A percentile compares a stretch with the other conserved stretches of the same genome.
Conservation (phyloP, 306 rosid species). For the Pyrus bretschneideri region DNA sequence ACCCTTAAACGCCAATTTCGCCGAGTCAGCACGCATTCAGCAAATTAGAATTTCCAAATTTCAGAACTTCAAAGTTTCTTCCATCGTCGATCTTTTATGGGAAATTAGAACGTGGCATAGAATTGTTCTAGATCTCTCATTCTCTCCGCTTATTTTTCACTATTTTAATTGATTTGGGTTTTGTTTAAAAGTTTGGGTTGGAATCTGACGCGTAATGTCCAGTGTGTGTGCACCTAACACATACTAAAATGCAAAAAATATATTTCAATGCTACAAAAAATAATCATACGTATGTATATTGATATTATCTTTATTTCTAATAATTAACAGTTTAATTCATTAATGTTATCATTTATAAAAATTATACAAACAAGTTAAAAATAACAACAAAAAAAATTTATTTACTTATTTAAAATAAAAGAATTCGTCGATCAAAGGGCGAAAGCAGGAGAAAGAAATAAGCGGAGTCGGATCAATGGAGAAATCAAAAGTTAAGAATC, state of each 20-base stretch:
- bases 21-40: background rate
- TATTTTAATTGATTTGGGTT: background rate
- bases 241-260: background rate
- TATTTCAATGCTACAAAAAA: too few relatives aligned
- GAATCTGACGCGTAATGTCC: constrained; percentile 2
- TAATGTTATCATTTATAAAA: too few relatives aligned
- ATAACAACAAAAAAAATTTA: too few relatives aligned
- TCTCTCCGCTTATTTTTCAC: background rate
- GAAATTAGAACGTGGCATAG: background rate
- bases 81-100: background rate
- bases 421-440: background rate
- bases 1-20: background rate
- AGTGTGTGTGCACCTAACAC: background rate
- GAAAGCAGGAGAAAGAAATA: background rate
- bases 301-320: too few relatives aligned
- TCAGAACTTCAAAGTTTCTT: background rate
- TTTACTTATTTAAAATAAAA: too few relatives aligned
- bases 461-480: background rate
- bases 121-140: background rate
- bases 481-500: too few relatives aligned
- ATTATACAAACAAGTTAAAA: too few relatives aligned
- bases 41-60: background rate
- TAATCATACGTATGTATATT: too few relatives aligned
- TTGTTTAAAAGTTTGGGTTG: background rate
- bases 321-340: accelerated